These are phyloP conservation scores for Telfairia occidentalis DNA, from an alignment of 331 rosid genomes.

Conservation along the genomic window DNA sequence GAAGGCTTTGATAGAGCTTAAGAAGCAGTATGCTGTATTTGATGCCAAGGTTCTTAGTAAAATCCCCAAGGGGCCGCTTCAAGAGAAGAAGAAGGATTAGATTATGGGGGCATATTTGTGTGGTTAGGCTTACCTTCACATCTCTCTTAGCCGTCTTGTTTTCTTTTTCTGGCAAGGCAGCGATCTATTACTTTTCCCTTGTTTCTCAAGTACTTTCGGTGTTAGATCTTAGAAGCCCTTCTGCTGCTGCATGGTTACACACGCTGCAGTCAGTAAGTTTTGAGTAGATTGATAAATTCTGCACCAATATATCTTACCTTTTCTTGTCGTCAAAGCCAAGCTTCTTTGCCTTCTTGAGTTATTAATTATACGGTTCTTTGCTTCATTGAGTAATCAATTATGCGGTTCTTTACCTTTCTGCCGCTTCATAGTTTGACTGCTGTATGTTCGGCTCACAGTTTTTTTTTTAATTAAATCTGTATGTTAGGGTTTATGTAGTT, in stretches of 20 bases:
- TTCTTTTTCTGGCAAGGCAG: conserved; percentile 6
- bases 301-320: conserved; percentile 2
- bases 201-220: not conserved
- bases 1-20: conserved; percentile 59
- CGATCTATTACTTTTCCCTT: not conserved
- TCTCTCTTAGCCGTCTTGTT: conserved; percentile 1
- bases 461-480: not conserved
- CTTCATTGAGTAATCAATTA: not conserved
- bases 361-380: not conserved
- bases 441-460: not conserved
- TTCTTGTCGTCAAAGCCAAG: not conserved
- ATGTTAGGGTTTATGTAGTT: not conserved
- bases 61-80: conserved; percentile 49
- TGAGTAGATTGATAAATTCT: not conserved
- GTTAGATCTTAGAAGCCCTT: not conserved
- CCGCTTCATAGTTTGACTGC: too few species aligned
- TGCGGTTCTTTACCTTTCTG: not conserved
- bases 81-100: conserved; percentile 53
- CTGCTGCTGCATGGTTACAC: not conserved
- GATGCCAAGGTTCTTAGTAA: conserved; percentile 74
- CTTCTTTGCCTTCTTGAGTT: not conserved
- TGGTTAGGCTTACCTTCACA: conserved; percentile 1
- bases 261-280: not conserved
- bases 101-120: conserved; percentile 9
- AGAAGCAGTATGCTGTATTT: conserved; percentile 74